These are phyloP conservation scores for Tricholoma hemisulphureum DNA, from an alignment of 768 basidiomycete genomes.

Conservation along the genomic window DNA sequence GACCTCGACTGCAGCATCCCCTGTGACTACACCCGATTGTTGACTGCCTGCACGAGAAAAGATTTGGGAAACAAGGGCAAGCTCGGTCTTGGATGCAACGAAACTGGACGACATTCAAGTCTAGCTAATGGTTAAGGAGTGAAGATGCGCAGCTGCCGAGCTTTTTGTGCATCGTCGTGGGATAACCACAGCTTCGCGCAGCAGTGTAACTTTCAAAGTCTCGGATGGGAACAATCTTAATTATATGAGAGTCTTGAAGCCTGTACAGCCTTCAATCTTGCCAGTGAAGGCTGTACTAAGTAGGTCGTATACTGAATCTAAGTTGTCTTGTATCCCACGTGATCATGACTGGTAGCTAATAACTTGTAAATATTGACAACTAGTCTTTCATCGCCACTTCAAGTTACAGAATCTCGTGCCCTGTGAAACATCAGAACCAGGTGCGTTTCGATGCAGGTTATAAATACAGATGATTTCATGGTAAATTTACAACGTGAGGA, in stretches of 20 bases:
- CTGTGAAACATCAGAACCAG: neutral
- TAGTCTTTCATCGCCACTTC: no score
- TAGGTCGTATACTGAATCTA: no score
- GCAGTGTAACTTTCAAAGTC: no score
- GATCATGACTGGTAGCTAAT: no score
- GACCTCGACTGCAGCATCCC: conserved; percentile 55
- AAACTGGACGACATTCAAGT: conserved; percentile 17
- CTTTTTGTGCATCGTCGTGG: neutral
- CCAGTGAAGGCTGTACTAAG: no score
- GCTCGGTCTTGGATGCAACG: conserved; percentile 28
- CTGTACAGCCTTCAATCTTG: no score
- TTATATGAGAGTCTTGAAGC: no score
- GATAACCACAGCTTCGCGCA: neutral
- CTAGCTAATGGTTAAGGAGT: neutral
- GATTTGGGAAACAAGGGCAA: conserved; percentile 27
- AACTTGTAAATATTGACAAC: no score
- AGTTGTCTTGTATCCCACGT: no score
- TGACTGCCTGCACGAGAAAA: conserved; percentile 24
- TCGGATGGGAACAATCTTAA: no score
- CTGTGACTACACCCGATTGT: conserved; percentile 22
- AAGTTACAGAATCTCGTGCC: neutral
- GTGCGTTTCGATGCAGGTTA: conserved; percentile 5
- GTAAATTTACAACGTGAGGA: neutral
- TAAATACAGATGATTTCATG: conserved; percentile 1
- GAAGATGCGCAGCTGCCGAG: neutral